Conservation (phyloP, 805 yeast genomes). For the Wickerhamomyces bisporus region DNA sequence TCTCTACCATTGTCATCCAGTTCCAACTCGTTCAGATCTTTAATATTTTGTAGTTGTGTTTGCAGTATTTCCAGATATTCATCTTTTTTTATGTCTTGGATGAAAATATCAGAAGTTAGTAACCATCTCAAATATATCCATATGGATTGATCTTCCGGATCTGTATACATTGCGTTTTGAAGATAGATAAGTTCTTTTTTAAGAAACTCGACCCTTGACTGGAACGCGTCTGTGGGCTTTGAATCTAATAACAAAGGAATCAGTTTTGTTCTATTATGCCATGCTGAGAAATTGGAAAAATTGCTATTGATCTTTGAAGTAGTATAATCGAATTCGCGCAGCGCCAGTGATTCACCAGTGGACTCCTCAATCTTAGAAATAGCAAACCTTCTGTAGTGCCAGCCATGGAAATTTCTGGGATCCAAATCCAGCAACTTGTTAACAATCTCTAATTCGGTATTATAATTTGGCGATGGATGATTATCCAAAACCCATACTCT, state of each 20-base stretch:
- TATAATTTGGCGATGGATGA: constrained; percentile 56
- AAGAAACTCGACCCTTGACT: constrained; percentile 35
- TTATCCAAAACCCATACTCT: constrained; percentile 72
- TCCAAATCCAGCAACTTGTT: constrained; percentile 65
- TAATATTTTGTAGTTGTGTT: constrained; percentile 42
- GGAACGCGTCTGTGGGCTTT: constrained; percentile 17
- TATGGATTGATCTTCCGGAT: constrained; percentile 89
- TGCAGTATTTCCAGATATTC: constrained; percentile 36
- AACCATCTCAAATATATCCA: constrained; percentile 92
- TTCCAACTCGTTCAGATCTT: constrained; percentile 70
- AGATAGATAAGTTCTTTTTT: constrained; percentile 59
- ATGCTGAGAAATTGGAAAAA: constrained; percentile 91
- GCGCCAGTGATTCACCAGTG: constrained; percentile 26
- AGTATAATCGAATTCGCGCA: constrained; percentile 68
- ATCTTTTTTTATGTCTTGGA: constrained; percentile 19
- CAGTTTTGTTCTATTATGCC: constrained; percentile 83
- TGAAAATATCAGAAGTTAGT: constrained; percentile 31
- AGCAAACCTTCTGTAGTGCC: constrained; percentile 86
- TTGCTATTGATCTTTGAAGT: constrained; percentile 72
- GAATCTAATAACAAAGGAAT: constrained; percentile 45
- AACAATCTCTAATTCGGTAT: constrained; percentile 64
- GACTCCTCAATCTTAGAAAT: constrained; percentile 33
- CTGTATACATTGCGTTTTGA: constrained; percentile 84
- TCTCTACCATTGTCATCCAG: constrained; percentile 57
- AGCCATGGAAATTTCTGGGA: constrained; percentile 87